Base-by-base conservation (phyloP, 345 rosid genomes). In the Aquilaria sinensis region DNA sequence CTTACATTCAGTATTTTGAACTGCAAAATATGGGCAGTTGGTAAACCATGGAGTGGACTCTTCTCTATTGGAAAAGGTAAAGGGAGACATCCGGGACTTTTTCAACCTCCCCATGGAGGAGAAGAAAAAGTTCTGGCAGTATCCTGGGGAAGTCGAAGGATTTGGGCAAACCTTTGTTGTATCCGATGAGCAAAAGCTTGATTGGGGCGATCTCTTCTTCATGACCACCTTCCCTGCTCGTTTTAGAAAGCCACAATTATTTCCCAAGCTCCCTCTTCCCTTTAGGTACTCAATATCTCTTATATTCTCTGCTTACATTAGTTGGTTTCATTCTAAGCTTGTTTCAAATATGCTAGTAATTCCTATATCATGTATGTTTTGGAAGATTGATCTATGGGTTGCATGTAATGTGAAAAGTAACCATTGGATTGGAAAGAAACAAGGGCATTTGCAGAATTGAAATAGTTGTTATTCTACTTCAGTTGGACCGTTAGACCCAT, bases 171-270 rank as follows among this genome's bases (percentile, higher is more conserved):
- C 69, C 12, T 76, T 73, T 31, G 57, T 80, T 13, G 70, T 80
- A 29, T 80, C 79, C 0, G 79, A 80, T 3, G 81, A 77, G 37
- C 84, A 80, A 62, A 80, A 74, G 64, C 84, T 77, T 11, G 84
- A 77, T 12, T 80, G 81, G 81, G 63, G 63, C 53, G 84, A 80
- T 43, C 29, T 74, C 15, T 74, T 77, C 53, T 68, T 12, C 61
- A 53, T 80, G 58, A 54, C 68, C 9, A 69, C 79, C n/a, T 47
- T 57, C 45, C 81, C 84, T 8, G n/a, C 50, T 15, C 57, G 5
- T 31, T 56, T 56, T 1, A 77, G 81, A 43, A 69, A 69, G 31
- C 66, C 79, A 33, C 67, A 67, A 57, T 59, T 77, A 48, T 74
- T 80, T 52, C 68, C 73, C 49, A 70, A 55, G 2, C 70, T 74